Evolutionary conservation across 2,329 filamentous ascomycete genomes (phyloP), one percentile per base, ranked within the genome.

Genomic region (Pseudofabraea citricarpa): DNA sequence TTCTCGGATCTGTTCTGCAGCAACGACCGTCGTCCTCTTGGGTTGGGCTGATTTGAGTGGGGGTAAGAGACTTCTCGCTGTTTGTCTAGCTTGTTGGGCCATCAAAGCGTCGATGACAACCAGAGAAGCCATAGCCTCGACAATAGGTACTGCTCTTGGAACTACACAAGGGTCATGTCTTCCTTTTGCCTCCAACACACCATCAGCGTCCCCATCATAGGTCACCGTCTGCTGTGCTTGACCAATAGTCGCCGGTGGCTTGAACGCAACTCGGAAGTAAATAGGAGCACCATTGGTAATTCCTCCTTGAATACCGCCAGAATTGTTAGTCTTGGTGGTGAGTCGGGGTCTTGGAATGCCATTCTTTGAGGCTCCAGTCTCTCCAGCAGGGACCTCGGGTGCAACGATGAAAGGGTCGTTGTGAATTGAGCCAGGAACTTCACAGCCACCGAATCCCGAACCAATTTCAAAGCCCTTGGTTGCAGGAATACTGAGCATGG

Each of bases 391-490:
- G 3, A 59, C 48, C 26, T 59, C 62, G 3, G 75, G 69, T 12
- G 79, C 71, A 21, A 51, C 40, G 54, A 91, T 70, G 66, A 95
- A 95, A 43, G 87, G 73, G 65, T 97, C 91, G 64, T 97, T 97
- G 77, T 97, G 90, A 43, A 76, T 75, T n/a, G 86, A 93, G 18
- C 93, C 91, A 2, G 85, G 85, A 29, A 97, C 77, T 63, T 90
- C 85, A 58, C 85, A 86, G 46, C 93, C 91, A 40, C 76, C 82
- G 64, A 97, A 97, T 10, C 93, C 93, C 41, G 87, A 95, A 43
- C 93, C 93, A 53, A 97, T 84, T 64, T 97, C 91, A 61, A 97
- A 97, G 43, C 86, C 91, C 71, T 97, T 98, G 27, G 87, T 91
- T 3, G 93, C 90, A 5, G 93, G 93, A 57, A 97, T 95, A 62